Conservation (phyloP, 805 yeast species). For the Candida caryicola region DNA sequence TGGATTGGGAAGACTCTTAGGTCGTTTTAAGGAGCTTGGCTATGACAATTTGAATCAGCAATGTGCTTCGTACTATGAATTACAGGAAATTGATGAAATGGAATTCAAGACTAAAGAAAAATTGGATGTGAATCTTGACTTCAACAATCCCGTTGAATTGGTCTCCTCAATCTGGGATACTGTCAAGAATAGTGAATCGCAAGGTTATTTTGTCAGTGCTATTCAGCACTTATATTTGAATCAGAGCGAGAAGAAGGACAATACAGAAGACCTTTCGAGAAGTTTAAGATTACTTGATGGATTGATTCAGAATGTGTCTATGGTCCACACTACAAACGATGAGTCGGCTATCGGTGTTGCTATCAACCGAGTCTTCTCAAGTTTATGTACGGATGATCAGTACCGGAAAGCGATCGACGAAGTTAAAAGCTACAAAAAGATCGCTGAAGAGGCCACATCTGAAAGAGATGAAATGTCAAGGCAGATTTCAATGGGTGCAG, state of each 20-base stretch:
- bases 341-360: slow-evolving; percentile 64
- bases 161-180: slow-evolving; percentile 57
- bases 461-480: slow-evolving; percentile 56
- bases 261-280: slow-evolving; percentile 42
- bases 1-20: slow-evolving; percentile 19
- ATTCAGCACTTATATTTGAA: slow-evolving; percentile 64
- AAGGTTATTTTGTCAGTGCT: slow-evolving; percentile 56
- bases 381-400: slow-evolving; percentile 80
- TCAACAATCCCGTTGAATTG: slow-evolving; percentile 71
- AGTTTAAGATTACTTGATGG: slow-evolving; percentile 65
- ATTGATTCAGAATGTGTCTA: slow-evolving; percentile 57
- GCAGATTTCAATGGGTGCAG: slow-evolving; percentile 72
- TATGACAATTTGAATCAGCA: slow-evolving; percentile 63
- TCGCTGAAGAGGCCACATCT: slow-evolving; percentile 28
- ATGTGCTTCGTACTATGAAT: slow-evolving; percentile 57
- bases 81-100: slow-evolving; percentile 53
- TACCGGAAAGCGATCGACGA: slow-evolving; percentile 62
- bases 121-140: slow-evolving; percentile 46
- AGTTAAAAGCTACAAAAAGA: slow-evolving; percentile 17
- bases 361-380: slow-evolving; percentile 65
- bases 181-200: slow-evolving; percentile 57
- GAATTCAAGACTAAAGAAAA: slow-evolving; percentile 37
- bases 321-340: slow-evolving; percentile 49
- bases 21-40: slow-evolving; percentile 35
- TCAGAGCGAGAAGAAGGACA: slow-evolving; percentile 49